phyloP scores from a whole-genome alignment of 495 filamentous ascomycete species.

The Chlorociboria aeruginascens region DNA sequence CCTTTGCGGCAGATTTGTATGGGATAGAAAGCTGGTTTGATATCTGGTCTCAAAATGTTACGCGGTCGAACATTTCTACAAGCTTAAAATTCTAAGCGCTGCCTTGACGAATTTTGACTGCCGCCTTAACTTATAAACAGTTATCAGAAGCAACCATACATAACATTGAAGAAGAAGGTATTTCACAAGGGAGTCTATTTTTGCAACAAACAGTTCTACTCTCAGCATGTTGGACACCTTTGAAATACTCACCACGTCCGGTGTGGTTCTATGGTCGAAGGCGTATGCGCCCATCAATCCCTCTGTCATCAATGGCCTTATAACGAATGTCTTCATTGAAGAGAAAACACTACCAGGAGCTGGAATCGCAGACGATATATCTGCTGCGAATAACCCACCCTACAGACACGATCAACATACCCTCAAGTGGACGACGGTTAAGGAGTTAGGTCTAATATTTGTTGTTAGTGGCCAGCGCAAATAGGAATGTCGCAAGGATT shows the following conservation, averaged over 20 bases:
- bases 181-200: not conserved
- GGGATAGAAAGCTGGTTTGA: not conserved
- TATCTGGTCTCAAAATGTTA: not conserved
- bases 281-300: constrained; percentile 68
- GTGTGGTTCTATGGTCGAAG: constrained; percentile 92
- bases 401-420: constrained; percentile 94
- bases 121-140: not conserved
- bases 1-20: not conserved
- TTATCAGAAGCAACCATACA: not conserved
- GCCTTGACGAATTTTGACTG: not conserved
- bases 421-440: constrained; percentile 82
- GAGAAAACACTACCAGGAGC: constrained; percentile 59
- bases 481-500: too few relatives aligned
- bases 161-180: not conserved
- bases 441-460: constrained; percentile 90
- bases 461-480: constrained; percentile 48
- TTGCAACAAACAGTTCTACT: not conserved
- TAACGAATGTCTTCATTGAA: constrained; percentile 94
- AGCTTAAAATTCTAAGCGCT: not conserved
- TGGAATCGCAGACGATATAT: constrained; percentile 42
- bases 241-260: constrained; percentile 90
- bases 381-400: constrained; percentile 47
- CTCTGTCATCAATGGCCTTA: constrained; percentile 83
- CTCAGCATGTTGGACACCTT: constrained; percentile 80
- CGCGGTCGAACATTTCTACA: not conserved